These are phyloP conservation scores for Hyphopichia burtonii DNA, from an alignment of 1,139 yeast species.

Conservation along the genomic window DNA sequence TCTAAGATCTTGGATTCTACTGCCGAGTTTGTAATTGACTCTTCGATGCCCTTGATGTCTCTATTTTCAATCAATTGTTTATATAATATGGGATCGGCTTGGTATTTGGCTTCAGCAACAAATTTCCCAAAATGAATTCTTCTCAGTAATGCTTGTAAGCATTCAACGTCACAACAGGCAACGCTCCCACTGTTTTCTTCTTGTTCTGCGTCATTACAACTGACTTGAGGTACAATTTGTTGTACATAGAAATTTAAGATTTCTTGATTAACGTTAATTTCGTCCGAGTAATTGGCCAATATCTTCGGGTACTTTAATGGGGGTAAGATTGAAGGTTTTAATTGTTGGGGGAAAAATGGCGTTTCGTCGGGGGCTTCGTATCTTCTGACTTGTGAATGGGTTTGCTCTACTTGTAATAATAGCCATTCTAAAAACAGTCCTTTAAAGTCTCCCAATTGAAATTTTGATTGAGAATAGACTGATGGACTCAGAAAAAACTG, in stretches of 20 bases:
- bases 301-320: conserved; percentile 75
- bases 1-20: conserved; percentile 84
- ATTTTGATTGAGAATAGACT: conserved; percentile 63
- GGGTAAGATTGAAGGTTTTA: conserved; percentile 73
- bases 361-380: conserved; percentile 94
- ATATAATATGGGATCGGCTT: conserved; percentile 62
- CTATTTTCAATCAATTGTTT: conserved; percentile 60
- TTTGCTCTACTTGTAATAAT: conserved; percentile 68
- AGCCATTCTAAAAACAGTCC: conserved; percentile 91
- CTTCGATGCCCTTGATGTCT: conserved; percentile 74
- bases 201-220: conserved; percentile 73
- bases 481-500: conserved; percentile 78
- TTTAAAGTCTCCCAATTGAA: conserved; percentile 63
- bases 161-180: conserved; percentile 79
- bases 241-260: conserved; percentile 68
- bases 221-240: conserved; percentile 69
- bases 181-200: conserved; percentile 87
- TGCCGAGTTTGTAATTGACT: conserved; percentile 77
- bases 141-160: conserved; percentile 85
- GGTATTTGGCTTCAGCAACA: conserved; percentile 94
- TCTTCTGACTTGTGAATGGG: conserved; percentile 83
- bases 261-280: conserved; percentile 71
- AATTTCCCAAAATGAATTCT: conserved; percentile 96
- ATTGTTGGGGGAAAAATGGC: conserved; percentile 78
- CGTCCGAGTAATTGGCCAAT: conserved; percentile 69